Evolutionary conservation across 2,329 filamentous ascomycete genomes (phyloP).

Genomic region (Emergomyces orientalis): DNA sequence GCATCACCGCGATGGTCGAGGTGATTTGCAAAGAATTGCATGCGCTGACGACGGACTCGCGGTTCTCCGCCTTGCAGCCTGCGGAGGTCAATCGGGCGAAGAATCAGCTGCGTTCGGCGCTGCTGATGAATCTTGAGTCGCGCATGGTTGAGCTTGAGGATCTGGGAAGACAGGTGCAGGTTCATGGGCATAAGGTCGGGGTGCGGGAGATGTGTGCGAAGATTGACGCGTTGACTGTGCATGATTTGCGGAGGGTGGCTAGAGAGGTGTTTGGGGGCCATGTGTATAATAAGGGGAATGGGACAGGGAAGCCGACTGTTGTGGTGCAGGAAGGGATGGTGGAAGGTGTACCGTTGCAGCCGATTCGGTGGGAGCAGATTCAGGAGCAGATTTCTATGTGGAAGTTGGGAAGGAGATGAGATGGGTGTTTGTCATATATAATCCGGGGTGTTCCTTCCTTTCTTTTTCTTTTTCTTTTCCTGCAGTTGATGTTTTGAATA

Average conservation of each 20-base stretch:
- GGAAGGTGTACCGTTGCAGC: conserved; percentile 56
- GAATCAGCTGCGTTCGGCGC: conserved; percentile 81
- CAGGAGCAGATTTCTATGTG: conserved; percentile 76
- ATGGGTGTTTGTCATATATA: not conserved
- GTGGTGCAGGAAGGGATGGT: conserved; percentile 86
- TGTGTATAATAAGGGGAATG: conserved; percentile 63
- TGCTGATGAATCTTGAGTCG: conserved; percentile 96
- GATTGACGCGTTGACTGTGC: conserved; percentile 72
- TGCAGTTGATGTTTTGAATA: too few species aligned
- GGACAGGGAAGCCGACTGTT: conserved; percentile 84
- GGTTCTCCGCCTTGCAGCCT: conserved; percentile 61
- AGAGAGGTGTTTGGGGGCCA: conserved; percentile 65
- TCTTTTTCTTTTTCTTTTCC: not conserved
- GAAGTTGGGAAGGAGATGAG: conserved; percentile 61
- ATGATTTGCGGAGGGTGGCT: conserved; percentile 75
- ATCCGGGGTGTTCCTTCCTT: not conserved
- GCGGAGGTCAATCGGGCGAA: conserved; percentile 85
- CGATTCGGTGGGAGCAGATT: conserved; percentile 78
- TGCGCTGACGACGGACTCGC: conserved; percentile 63
- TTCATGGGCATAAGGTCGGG: conserved; percentile 87
- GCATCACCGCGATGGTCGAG: conserved; percentile 76
- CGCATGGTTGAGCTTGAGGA: conserved; percentile 98
- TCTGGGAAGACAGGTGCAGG: conserved; percentile 86
- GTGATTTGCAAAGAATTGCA: conserved; percentile 89
- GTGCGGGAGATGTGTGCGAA: conserved; percentile 85